Base-by-base conservation (phyloP, 306 rosid genomes). In the Geum urbanum region DNA sequence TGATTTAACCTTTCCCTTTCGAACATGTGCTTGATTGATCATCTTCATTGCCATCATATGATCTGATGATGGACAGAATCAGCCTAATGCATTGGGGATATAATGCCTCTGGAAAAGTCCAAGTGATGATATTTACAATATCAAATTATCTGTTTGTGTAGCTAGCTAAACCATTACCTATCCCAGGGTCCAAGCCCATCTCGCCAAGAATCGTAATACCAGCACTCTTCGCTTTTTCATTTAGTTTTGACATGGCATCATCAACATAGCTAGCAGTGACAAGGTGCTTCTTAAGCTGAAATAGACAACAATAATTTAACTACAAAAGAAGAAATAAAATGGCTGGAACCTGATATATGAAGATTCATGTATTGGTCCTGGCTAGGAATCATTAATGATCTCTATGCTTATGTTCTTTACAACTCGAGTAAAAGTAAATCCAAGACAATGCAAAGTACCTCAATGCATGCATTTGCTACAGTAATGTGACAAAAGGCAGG, bases 21-120 rank as follows among this genome's bases (percentile, higher is more conserved):
- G 85, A 49, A 45, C 65, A 68, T 84, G 98, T 8, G 90, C 96
- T 74, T 87, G 75, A 35, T 90, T 67, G 77, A 94, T 90, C 97
- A 94, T 94, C 84, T 81, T 90, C 98, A 94, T 94, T 48, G 97
- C 97, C 86, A 94, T 88, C 98, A 94, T 94, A 81, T 90, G 98
- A 86, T 94, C 98, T 94, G 79, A 69, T 79, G 70, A 75, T 76
- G 52, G 50, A 69, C 9, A 20, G 4, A 52, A 69, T 40, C 52
- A 44, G 16, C 7, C 47, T 3, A 67, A 49, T 19, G 32, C 11
- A 59, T 32, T 13, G 18, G 39, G 14, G 63, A 58, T 35, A 35
- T 59, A 19, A 59, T 35, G 45, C 44, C 6, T 35, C 40, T 6
- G 15, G 45, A 59, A 35, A 13, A 32, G n/a, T 59, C 20, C 7